A percentile compares a stretch with the other conserved stretches of the same genome.
Evolutionary conservation across 169 alveolate genomes (phyloP).

Genomic region (Eimeria praecox): DNA sequence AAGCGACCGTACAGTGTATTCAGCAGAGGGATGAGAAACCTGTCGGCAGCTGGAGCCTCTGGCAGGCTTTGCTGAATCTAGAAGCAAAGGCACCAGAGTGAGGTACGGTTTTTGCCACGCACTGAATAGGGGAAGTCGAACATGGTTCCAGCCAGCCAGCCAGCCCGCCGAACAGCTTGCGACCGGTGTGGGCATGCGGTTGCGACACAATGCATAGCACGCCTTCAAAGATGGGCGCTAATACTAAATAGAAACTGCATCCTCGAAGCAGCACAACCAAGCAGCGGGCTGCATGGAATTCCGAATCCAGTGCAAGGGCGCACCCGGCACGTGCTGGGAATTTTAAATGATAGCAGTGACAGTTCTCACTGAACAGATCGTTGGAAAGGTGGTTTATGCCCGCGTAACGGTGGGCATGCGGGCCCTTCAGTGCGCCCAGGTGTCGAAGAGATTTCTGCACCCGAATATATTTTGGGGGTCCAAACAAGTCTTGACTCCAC

Average conservation of each 20-base stretch:
- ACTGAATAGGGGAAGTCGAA: neutral
- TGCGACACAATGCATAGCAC: neutral
- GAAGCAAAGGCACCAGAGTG: neutral
- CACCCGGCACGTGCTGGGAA: neutral
- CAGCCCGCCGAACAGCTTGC: neutral
- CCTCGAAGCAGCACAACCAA: neutral
- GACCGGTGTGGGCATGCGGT: neutral
- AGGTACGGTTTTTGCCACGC: neutral
- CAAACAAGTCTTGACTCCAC: constrained; percentile 83
- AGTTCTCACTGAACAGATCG: neutral
- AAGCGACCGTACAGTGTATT: neutral
- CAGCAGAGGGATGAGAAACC: constrained; percentile 1
- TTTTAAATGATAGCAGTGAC: neutral
- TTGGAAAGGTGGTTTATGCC: neutral
- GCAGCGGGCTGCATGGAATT: neutral
- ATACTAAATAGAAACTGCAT: neutral
- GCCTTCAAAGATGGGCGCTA: neutral
- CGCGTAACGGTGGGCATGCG: neutral
- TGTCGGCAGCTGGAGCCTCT: constrained; percentile 6
- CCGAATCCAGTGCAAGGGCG: neutral
- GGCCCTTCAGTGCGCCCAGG: neutral
- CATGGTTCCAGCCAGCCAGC: neutral
- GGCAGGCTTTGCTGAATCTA: constrained; percentile 20
- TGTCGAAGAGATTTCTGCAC: constrained; percentile 54
- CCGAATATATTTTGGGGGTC: constrained; percentile 88